Base-by-base conservation (phyloP, 306 rosid genomes). In the Herpetospermum pedunculosum region DNA sequence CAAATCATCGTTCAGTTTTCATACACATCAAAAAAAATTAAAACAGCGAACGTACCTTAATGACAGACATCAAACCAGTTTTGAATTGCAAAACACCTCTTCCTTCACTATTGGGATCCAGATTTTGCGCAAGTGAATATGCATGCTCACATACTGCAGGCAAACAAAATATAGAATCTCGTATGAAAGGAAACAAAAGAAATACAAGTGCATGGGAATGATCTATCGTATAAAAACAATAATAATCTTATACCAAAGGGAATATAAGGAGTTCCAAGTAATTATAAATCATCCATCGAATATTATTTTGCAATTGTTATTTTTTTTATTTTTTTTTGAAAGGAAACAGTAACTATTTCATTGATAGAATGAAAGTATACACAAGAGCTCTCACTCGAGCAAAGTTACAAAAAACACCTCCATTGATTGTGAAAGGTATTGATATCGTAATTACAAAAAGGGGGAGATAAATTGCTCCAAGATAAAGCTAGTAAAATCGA, bases 31-130 rank as follows among this genome's bases (percentile, higher is more conserved):
- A 26, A 10, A 38, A 26, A 25, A 13, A 12, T 25, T 12, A 70
- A 26, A 13, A 18, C 4, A 18, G 21, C 58, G 68, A 29, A 54
- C 44, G 6, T 86, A 93, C 98, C 98, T 91, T 94, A 77, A 94
- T 91, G 68, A 94, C 97, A 68, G 98, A 91, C 97, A 89, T 89
- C 87, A 91, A 83, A 57, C 98, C 97, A 47, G 98, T 89, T 87
- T 94, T 94, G 81, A 94, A 94, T 81, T 94, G 98, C 81, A 94
- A 81, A 72, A 94, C 98, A 69, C 98, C 98, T 76, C 98, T 84
- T 69, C 96, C 97, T 85, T 94, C 98, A 82, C 98, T 91, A 75
- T 94, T 86, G 16, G 98, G 98, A 76, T 94, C 98, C 86, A 94
- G 77, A 72, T 83, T 88, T 75, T 91, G 98, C 26, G 98, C 96